phyloP scores from a whole-genome alignment of 139 green algal species.

The Picochlorum sp. region DNA sequence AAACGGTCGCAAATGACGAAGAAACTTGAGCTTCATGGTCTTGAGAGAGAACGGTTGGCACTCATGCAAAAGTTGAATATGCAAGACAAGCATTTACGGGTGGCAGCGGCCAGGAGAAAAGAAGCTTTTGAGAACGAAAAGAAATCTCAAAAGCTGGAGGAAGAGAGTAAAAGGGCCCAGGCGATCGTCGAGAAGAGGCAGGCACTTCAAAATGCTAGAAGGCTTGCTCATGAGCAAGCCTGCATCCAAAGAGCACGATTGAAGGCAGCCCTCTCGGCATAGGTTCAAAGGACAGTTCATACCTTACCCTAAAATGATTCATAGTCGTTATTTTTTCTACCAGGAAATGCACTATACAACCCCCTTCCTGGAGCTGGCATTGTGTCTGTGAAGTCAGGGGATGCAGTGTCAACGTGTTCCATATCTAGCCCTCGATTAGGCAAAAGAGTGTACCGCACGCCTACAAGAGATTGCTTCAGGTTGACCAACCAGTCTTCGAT shows the following conservation, averaged over 20 bases:
- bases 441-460: slow-evolving; percentile 1
- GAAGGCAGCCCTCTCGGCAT: not conserved
- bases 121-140: slow-evolving; percentile 2
- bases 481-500: not conserved
- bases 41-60: slow-evolving; percentile 3
- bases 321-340: not conserved
- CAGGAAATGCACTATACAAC: not conserved
- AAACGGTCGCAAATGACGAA: not conserved
- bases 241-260: not conserved
- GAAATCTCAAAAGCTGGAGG: not conserved
- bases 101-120: not conserved
- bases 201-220: not conserved
- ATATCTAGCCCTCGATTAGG: not conserved
- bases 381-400: not conserved
- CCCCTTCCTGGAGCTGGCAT: slow-evolving; percentile 3
- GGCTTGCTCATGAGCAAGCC: slow-evolving; percentile 2
- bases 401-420: not conserved
- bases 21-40: not conserved
- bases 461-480: not conserved
- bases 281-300: not conserved
- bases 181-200: not conserved
- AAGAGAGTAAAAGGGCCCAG: not conserved
- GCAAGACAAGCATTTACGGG: not conserved
- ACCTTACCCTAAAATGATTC: not conserved
- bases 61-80: not conserved